Conservation (phyloP, 2,329 filamentous ascomycete species). For the Fusarium floridanum region DNA sequence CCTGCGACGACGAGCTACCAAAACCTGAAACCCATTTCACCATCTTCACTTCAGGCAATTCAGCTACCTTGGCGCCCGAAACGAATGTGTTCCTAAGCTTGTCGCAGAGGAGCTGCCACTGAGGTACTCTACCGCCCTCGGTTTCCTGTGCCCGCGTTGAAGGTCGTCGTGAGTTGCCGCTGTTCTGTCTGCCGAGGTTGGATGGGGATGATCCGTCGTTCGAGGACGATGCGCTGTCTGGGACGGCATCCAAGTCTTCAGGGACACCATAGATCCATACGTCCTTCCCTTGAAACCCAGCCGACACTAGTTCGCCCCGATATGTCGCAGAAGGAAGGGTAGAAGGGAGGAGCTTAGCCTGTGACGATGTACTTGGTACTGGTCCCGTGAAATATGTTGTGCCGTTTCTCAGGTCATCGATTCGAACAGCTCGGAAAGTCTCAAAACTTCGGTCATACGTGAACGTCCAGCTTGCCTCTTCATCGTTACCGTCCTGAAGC, state of each 20-base stretch:
- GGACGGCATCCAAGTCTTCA: constrained; percentile 75
- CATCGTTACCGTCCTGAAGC: constrained; percentile 69
- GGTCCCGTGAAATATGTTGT: constrained; percentile 85
- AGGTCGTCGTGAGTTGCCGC: constrained; percentile 48
- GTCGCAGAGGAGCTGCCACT: constrained; percentile 78
- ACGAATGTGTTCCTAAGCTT: constrained; percentile 78
- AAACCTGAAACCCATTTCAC: constrained; percentile 78
- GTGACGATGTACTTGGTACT: constrained; percentile 62
- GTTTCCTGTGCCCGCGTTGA: constrained; percentile 49
- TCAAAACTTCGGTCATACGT: constrained; percentile 83
- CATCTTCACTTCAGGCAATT: constrained; percentile 74
- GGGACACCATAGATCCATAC: constrained; percentile 86
- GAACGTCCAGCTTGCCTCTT: constrained; percentile 81
- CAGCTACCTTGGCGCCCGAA: constrained; percentile 73
- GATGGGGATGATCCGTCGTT: constrained; percentile 41
- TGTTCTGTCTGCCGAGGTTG: constrained; percentile 49
- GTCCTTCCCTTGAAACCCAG: constrained; percentile 78
- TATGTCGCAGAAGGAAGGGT: constrained; percentile 78
- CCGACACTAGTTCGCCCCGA: constrained; percentile 77
- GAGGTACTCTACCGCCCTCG: constrained; percentile 62
- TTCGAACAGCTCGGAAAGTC: constrained; percentile 81
- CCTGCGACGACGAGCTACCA: constrained; percentile 61
- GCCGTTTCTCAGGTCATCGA: constrained; percentile 80
- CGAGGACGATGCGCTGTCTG: constrained; percentile 54
- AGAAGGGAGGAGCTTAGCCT: constrained; percentile 73